Evolutionary conservation across 2,329 filamentous ascomycete genomes (phyloP).

Genomic region (Gaeumannomyces tritici): DNA sequence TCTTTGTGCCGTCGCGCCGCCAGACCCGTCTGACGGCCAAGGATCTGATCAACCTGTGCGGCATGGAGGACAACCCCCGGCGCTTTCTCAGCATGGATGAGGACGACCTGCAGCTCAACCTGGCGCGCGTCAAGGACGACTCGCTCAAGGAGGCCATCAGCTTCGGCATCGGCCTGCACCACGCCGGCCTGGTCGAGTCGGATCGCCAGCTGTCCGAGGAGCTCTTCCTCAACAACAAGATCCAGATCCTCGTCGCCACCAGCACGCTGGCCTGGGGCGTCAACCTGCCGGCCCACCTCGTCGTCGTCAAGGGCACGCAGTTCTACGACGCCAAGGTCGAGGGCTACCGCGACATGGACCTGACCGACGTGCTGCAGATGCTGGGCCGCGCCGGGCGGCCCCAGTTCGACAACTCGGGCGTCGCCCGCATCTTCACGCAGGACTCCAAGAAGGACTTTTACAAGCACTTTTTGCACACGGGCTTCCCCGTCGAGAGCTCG

Average conservation of each 20-base stretch:
- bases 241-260: constrained; percentile 91
- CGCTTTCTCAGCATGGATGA: constrained; percentile 91
- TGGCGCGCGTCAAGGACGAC: constrained; percentile 87
- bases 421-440: constrained; percentile 95
- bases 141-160: constrained; percentile 87
- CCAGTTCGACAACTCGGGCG: constrained; percentile 92
- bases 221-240: constrained; percentile 94
- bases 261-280: constrained; percentile 97
- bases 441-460: constrained; percentile 98
- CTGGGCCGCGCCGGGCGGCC: constrained; percentile 88
- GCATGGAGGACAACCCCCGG: constrained; percentile 95
- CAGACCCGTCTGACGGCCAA: constrained; percentile 93
- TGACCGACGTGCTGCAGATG: constrained; percentile 98
- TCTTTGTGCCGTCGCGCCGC: constrained; percentile 90
- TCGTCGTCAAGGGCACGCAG: constrained; percentile 96
- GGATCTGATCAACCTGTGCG: constrained; percentile 93
- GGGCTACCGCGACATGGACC: constrained; percentile 96
- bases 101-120: constrained; percentile 80
- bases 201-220: constrained; percentile 89
- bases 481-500: constrained; percentile 94
- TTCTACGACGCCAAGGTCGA: constrained; percentile 98
- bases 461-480: constrained; percentile 97
- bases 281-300: constrained; percentile 90
- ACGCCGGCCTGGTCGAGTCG: constrained; percentile 91
- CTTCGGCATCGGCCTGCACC: constrained; percentile 94